Base-by-base conservation (phyloP, 768 basidiomycete species). In the Pholiota molesta region DNA sequence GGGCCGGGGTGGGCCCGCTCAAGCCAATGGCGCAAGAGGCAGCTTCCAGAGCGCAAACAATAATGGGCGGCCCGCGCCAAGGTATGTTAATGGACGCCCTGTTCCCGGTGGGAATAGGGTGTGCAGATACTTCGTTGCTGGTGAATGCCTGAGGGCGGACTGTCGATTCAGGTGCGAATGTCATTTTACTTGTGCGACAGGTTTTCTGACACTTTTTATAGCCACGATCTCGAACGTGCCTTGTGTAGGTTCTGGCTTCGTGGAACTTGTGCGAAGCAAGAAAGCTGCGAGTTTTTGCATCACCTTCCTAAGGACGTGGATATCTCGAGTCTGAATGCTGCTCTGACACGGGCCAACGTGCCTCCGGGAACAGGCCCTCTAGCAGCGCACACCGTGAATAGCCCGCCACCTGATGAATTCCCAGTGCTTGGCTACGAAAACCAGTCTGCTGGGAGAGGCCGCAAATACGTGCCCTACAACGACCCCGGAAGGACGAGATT, bases 241-340 rank as follows among this genome's bases (percentile, higher is more conserved):
- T 74, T 98, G 21, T 95, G 92, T 77, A 90, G 97, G 37, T 99
- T 99, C 80, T 99, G 97, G 97, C 83, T 99, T 31, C 86, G 96
- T 55, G 97, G 97, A 5, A 95, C 95, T 49, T 99, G 97, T 71
- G 94, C 96, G 31, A 99, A 99, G 74, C 92, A 95, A 58, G 95
- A 97, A 60, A 86, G 84, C 65, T 99, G 96, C 85, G 97, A 98
- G 77, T 99, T 99, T 76, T 76, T 97, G 71, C 96, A 97, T 71
- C 92, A 93, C 72, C 79, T 96, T 5, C 94, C 94, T 6, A 88
- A 91, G 66, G 90, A 95, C 65, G 88, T 91, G 42, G 95, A 97
- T 70, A 83, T 94, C 39, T 74, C 86, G 45, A 81, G 84, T 61
- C 79, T 95, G 59, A 87, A 85, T 62, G 80, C 83, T 39, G 88